phyloP scores from a whole-genome alignment of 495 filamentous ascomycete genomes.

The Hypoxylon lienhwacheense region DNA sequence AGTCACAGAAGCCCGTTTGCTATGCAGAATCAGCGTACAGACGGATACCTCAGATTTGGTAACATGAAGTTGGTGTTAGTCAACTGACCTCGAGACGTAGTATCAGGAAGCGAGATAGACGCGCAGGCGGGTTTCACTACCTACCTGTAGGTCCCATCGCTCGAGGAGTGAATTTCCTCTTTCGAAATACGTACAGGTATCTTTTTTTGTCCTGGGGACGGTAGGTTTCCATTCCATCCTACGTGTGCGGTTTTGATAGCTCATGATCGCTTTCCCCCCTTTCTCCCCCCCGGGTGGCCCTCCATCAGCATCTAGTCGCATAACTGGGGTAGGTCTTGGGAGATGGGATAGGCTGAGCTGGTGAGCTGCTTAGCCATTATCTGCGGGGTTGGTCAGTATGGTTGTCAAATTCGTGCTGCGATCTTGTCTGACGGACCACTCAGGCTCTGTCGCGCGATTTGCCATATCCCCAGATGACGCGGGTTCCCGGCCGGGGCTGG shows the following conservation, averaged over 20 bases:
- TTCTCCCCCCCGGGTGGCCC: constrained; percentile 6
- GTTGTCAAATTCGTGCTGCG: constrained; percentile 3
- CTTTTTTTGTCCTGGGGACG: no score
- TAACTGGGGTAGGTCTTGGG: constrained; percentile 25
- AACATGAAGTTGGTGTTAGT: constrained; percentile 15
- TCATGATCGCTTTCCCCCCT: constrained; percentile 1
- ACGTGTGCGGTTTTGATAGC: constrained; percentile 12
- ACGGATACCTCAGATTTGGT: constrained; percentile 12
- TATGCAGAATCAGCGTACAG: constrained; percentile 7
- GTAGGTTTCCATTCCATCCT: constrained; percentile 6
- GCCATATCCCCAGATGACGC: constrained; percentile 14
- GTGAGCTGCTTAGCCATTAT: constrained; percentile 21
- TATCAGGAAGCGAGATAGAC: constrained; percentile 26
- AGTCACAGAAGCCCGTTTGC: no score
- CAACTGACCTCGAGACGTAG: constrained; percentile 28
- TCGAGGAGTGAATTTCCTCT: constrained; percentile 1
- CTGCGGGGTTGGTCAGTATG: constrained; percentile 37
- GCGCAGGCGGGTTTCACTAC: constrained; percentile 9
- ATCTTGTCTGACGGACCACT: constrained; percentile 1
- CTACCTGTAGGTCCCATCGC: constrained; percentile 10
- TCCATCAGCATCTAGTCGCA: constrained; percentile 28
- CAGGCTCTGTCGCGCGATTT: constrained; percentile 8
- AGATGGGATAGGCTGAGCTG: constrained; percentile 25
- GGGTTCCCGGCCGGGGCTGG: constrained; percentile 13
- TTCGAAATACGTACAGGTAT: constrained; percentile 32